phyloP scores from a whole-genome alignment of 306 rosid species.

The Fragaria vesca region DNA sequence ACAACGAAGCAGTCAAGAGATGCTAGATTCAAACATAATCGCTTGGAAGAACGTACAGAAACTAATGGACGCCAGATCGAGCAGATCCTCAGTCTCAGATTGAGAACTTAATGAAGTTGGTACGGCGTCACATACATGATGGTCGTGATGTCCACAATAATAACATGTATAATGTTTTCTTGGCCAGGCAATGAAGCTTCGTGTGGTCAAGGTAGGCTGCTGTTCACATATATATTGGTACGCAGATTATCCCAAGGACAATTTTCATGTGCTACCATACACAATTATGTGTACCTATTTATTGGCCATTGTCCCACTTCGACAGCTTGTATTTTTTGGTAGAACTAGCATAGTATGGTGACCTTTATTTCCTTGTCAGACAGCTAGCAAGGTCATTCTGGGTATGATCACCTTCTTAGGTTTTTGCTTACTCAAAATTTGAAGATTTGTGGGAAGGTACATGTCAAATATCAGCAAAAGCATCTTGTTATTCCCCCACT shows the following conservation, averaged over 20 bases:
- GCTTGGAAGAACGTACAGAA: neutral
- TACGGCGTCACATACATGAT: neutral
- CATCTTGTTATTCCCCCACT: neutral
- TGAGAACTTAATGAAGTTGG: neutral
- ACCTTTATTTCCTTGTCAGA: too few species aligned
- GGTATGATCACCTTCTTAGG: neutral
- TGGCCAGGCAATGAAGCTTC: neutral
- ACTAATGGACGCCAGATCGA: neutral
- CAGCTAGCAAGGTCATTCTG: neutral
- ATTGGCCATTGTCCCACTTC: slow-evolving; percentile 4
- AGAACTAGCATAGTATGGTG: neutral
- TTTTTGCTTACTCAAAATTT: neutral
- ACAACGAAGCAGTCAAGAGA: neutral
- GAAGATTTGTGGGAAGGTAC: neutral
- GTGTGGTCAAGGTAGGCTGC: neutral
- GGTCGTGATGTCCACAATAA: neutral
- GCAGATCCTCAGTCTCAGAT: neutral
- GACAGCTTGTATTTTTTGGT: slow-evolving; percentile 8
- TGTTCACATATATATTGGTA: neutral
- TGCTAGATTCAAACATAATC: neutral
- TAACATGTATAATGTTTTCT: neutral
- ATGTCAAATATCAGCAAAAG: neutral
- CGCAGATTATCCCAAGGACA: neutral
- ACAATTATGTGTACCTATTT: slow-evolving; percentile 1
- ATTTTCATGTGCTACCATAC: slow-evolving; percentile 9